A percentile compares a stretch with the other conserved stretches of the same genome.
Conservation (phyloP, 768 basidiomycete species). For the Hericium erinaceus region DNA sequence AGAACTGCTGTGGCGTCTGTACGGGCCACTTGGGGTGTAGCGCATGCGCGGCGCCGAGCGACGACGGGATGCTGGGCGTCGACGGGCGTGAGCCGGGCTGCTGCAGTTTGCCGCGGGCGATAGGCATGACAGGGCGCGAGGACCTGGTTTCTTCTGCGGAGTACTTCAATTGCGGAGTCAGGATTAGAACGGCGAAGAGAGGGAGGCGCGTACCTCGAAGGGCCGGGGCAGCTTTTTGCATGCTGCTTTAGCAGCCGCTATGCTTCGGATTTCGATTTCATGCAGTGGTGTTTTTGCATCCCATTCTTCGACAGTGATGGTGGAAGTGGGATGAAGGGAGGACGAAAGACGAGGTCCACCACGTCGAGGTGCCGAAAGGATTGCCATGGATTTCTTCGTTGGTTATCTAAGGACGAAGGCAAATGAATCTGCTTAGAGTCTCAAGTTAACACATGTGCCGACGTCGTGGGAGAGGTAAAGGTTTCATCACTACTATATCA, state of each 20-base stretch:
- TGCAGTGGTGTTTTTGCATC: constrained; percentile 71
- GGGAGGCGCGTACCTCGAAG: constrained; percentile 47
- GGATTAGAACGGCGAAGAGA: not conserved
- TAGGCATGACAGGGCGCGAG: constrained; percentile 41
- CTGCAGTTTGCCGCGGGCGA: constrained; percentile 13
- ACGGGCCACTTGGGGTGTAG: constrained; percentile 73
- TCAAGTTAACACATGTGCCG: too few species aligned
- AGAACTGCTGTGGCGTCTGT: constrained; percentile 90
- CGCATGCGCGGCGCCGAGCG: constrained; percentile 29
- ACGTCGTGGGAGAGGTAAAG: too few species aligned
- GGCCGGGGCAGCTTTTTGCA: constrained; percentile 56
- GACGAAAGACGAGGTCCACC: constrained; percentile 5
- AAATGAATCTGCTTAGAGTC: too few species aligned
- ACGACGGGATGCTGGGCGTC: constrained; percentile 12
- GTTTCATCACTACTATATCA: too few species aligned
- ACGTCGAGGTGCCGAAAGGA: too few species aligned
- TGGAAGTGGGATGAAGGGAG: constrained; percentile 29
- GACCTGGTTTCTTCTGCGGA: constrained; percentile 25
- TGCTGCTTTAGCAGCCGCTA: constrained; percentile 52
- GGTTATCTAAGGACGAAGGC: too few species aligned
- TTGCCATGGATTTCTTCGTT: too few species aligned
- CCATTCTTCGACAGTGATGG: constrained; percentile 83
- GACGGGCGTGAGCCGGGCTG: constrained; percentile 20
- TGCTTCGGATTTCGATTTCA: constrained; percentile 58
- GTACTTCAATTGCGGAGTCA: constrained; percentile 25